Conservation (phyloP, 768 basidiomycete genomes). For the Psilocybe sp. region DNA sequence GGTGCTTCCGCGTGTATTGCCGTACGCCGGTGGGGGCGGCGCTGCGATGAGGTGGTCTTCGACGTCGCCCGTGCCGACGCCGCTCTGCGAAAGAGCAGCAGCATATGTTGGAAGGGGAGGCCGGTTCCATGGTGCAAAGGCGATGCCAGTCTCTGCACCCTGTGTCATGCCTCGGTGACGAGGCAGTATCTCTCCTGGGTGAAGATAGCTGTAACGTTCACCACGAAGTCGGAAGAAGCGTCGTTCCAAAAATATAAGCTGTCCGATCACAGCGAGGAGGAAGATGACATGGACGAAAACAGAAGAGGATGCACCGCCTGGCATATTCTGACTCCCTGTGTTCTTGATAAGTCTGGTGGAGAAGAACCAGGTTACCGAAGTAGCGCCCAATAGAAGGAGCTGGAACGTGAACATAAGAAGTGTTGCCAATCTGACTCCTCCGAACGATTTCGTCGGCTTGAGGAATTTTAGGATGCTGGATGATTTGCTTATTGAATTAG, state of each 20-base stretch:
- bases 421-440: constrained; percentile 46
- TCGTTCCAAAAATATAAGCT: constrained; percentile 64
- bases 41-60: constrained; percentile 68
- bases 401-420: constrained; percentile 41
- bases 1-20: constrained; percentile 68
- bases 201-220: constrained; percentile 55
- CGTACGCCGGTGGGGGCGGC: constrained; percentile 75
- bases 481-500: constrained; percentile 14
- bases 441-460: constrained; percentile 34
- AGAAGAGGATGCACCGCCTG: constrained; percentile 26
- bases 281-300: constrained; percentile 69
- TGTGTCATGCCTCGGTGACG: constrained; percentile 27
- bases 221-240: constrained; percentile 63
- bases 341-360: constrained; percentile 19
- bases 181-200: constrained; percentile 57
- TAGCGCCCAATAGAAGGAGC: constrained; percentile 37
- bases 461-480: constrained; percentile 37
- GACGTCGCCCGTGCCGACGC: constrained; percentile 71
- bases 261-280: constrained; percentile 43
- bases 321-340: constrained; percentile 11
- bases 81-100: constrained; percentile 64
- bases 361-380: constrained; percentile 57
- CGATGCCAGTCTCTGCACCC: constrained; percentile 28
- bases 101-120: constrained; percentile 72
- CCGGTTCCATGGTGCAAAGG: constrained; percentile 67